These are phyloP conservation scores for Lactarius sanguifluus DNA, from an alignment of 768 basidiomycete species.

Conservation along the genomic window DNA sequence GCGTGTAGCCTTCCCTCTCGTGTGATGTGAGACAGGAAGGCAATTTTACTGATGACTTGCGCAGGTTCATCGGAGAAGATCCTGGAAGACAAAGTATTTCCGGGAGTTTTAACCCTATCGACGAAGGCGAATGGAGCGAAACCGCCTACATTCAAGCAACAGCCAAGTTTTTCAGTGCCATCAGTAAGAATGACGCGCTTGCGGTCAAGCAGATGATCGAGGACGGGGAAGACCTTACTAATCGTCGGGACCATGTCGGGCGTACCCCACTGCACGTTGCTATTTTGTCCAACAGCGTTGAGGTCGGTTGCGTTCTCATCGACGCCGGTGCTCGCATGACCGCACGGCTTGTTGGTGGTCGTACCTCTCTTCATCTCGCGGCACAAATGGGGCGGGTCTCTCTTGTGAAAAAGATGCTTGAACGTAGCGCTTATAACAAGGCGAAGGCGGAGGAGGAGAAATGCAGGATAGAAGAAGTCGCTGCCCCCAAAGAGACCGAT, in stretches of 20 bases:
- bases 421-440: conserved; percentile 43
- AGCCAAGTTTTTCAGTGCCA: conserved; percentile 57
- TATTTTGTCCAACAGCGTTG: conserved; percentile 46
- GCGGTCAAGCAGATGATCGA: conserved; percentile 43
- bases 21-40: not conserved
- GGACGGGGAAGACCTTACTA: conserved; percentile 44
- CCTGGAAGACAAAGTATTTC: conserved; percentile 61
- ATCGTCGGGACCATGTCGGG: conserved; percentile 61
- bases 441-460: conserved; percentile 34
- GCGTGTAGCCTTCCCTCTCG: not conserved
- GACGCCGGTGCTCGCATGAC: conserved; percentile 58
- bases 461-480: conserved; percentile 24
- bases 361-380: conserved; percentile 56
- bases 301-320: conserved; percentile 51
- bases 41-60: not conserved
- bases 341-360: conserved; percentile 55
- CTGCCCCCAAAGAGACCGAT: conserved; percentile 19
- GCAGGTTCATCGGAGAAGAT: conserved; percentile 58
- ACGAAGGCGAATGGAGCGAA: conserved; percentile 64
- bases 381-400: conserved; percentile 46
- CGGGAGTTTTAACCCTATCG: conserved; percentile 65
- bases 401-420: conserved; percentile 52
- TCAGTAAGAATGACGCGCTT: conserved; percentile 46
- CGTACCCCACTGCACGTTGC: conserved; percentile 61
- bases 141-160: conserved; percentile 58